phyloP scores from a whole-genome alignment of 192 early-diverging fungal species.

The Allomyces arbusculus region DNA sequence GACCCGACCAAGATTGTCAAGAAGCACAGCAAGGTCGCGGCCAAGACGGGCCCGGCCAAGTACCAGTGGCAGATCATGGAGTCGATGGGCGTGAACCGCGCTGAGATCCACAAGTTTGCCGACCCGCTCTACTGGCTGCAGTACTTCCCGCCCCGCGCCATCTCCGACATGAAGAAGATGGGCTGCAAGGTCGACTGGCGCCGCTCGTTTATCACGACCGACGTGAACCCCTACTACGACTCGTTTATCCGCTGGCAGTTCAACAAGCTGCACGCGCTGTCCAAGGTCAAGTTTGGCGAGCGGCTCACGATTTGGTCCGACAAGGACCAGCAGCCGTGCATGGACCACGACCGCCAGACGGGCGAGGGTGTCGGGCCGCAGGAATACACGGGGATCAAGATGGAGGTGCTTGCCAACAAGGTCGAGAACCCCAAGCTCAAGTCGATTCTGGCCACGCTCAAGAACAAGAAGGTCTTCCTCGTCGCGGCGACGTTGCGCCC shows the following conservation, averaged over 20 bases:
- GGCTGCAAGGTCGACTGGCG: slow-evolving; percentile 84
- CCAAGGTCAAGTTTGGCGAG: slow-evolving; percentile 87
- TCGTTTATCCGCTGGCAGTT: slow-evolving; percentile 97
- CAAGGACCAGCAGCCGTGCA: slow-evolving; percentile 87
- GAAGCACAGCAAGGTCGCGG: slow-evolving; percentile 57
- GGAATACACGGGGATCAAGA: slow-evolving; percentile 92
- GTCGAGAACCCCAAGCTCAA: slow-evolving; percentile 19
- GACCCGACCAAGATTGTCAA: slow-evolving; percentile 40
- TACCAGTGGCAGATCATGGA: slow-evolving; percentile 98
- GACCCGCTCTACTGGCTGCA: slow-evolving; percentile 77
- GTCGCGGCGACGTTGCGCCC: slow-evolving; percentile 92
- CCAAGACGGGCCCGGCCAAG: slow-evolving; percentile 61
- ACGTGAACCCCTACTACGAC: slow-evolving; percentile 95
- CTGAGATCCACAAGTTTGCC: slow-evolving; percentile 83
- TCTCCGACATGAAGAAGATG: slow-evolving; percentile 51
- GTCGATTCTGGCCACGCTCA: slow-evolving; percentile 22
- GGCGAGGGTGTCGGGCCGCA: slow-evolving; percentile 88
- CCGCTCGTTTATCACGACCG: slow-evolving; percentile 91
- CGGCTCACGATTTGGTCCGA: slow-evolving; percentile 93
- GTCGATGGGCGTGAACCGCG: slow-evolving; percentile 57
- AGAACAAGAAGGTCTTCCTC: slow-evolving; percentile 59
- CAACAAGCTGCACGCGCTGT: slow-evolving; percentile 52
- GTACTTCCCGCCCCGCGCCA: slow-evolving; percentile 82
- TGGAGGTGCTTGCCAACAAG: slow-evolving; percentile 55
- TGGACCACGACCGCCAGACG: slow-evolving; percentile 91